Evolutionary conservation across 768 basidiomycete genomes (phyloP), one percentile per base, ranked within the genome.

Genomic region (Candolleomyces efflorescens): DNA sequence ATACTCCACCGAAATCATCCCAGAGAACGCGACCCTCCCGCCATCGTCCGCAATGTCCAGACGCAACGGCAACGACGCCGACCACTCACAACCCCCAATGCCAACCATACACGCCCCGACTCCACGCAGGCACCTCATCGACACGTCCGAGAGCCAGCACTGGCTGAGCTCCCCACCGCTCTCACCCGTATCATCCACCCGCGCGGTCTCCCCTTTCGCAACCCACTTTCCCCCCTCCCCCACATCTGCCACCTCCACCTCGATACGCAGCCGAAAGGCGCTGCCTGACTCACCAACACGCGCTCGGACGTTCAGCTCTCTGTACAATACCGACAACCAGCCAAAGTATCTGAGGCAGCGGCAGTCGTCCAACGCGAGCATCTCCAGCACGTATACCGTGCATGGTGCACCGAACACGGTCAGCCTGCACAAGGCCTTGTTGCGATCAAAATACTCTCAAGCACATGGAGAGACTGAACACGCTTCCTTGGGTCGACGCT

Each of bases 61-160:
- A 11, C 11, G n/a, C 7, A 52, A 32, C 23, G 18, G 23, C 26
- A 11, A 7, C 38, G 55, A 39, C 24, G 18, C 37, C 20, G 20
- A 22, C 15, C 54, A 9, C 12, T 5, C 54, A 13, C n/a, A n/a
- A n/a, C 22, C 27, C 51, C 3, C 56, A 4, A 48, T 24, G 20
- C 26, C 39, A 18, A 47, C 17, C 60, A 87, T 88, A 38, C 69
- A 84, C 45, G 78, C 89, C 0, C 86, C 87, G 1, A 78, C 83
- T 23, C 87, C 87, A n/a, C 83, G 81, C 11, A 76, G 84, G 56
- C 84, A 88, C 64, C 75, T 84, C 55, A 72, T 89, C 7, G 85
- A 88, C 56, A 78, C 75, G 43, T 75, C 78, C 11, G 81, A 83
- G 44, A 82, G 81, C 58, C 79, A 80, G 53, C 78, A 81, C 47